phyloP scores from a whole-genome alignment of 192 early-diverging fungal species.

The Backusella liffmaniae region DNA sequence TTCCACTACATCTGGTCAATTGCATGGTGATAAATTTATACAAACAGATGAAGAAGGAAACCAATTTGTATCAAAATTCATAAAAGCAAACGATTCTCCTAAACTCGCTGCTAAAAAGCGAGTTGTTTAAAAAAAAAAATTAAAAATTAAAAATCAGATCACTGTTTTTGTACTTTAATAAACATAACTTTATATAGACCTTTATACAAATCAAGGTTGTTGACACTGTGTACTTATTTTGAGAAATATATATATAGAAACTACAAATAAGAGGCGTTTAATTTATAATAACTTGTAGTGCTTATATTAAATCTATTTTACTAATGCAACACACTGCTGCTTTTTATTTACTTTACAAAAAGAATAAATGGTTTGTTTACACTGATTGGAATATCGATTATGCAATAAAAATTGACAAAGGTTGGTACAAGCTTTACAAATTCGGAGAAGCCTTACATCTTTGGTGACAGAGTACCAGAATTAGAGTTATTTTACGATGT shows the following conservation, averaged over 20 bases:
- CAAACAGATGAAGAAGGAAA: conserved; percentile 34
- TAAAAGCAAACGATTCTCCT: conserved; percentile 21
- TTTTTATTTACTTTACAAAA: background rate
- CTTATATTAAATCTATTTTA: background rate
- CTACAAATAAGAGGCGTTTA: background rate
- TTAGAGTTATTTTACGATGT: background rate
- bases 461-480: background rate
- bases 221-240: background rate
- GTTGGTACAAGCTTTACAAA: background rate
- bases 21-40: conserved; percentile 27
- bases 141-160: background rate
- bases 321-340: background rate
- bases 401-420: background rate
- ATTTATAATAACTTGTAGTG: background rate
- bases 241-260: background rate
- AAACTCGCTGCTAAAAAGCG: background rate
- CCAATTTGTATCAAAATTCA: conserved; percentile 30
- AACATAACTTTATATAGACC: background rate
- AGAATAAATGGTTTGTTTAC: background rate
- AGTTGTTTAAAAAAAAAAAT: background rate
- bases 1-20: background rate
- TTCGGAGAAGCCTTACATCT: background rate
- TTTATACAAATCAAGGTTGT: background rate
- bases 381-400: background rate
- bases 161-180: background rate